These are phyloP conservation scores for Dendrobium catenatum DNA, from an alignment of 106 monocot species.

Conservation along the genomic window DNA sequence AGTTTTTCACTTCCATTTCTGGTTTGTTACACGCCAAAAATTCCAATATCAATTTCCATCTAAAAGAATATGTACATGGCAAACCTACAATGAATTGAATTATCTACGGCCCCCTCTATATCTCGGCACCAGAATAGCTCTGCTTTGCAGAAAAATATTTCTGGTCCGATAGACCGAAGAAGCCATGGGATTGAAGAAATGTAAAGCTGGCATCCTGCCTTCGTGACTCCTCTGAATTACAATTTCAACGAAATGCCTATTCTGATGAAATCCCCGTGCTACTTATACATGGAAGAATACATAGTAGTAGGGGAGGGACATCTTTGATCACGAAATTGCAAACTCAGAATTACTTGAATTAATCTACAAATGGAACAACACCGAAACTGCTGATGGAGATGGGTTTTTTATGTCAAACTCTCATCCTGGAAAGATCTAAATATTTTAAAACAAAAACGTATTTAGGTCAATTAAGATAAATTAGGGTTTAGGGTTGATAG, in stretches of 20 bases:
- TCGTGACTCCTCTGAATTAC: background rate
- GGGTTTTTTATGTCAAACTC: background rate
- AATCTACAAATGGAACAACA: background rate
- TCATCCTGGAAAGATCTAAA: background rate
- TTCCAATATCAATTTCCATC: background rate
- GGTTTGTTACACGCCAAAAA: background rate
- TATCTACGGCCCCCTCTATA: background rate
- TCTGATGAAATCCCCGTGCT: background rate
- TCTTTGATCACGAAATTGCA: background rate
- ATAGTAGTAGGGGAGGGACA: background rate
- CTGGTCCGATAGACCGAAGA: background rate
- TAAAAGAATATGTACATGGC: background rate
- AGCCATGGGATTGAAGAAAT: background rate
- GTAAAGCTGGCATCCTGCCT: background rate
- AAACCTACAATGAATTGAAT: background rate
- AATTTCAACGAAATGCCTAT: background rate
- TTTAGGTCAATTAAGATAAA: no score
- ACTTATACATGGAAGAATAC: no score
- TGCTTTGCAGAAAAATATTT: background rate
- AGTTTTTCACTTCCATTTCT: background rate
- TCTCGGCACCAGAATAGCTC: background rate
- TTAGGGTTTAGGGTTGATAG: no score
- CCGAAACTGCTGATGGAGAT: background rate
- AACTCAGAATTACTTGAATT: background rate
- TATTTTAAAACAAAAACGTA: background rate